phyloP scores from a whole-genome alignment of 148 eudicot species.

The Spergularia marina region DNA sequence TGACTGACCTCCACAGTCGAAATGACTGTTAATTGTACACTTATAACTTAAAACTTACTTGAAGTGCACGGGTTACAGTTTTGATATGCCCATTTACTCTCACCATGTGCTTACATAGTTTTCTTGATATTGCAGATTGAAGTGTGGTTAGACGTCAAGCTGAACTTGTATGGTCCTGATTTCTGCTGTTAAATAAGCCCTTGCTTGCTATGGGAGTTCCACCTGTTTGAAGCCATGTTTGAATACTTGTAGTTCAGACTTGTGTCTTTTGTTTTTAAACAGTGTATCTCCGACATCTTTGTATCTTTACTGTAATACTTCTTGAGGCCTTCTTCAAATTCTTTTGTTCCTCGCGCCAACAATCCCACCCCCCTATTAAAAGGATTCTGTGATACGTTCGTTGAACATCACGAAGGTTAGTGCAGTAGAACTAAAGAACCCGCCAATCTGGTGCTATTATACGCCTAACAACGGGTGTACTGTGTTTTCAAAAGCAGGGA shows the following conservation, averaged over 20 bases:
- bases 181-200: slow-evolving; percentile 18
- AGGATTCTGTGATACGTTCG: too few species aligned
- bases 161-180: slow-evolving; percentile 10
- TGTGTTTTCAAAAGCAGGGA: too few species aligned
- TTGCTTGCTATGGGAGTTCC: neutral
- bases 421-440: too few species aligned
- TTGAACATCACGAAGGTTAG: too few species aligned
- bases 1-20: neutral
- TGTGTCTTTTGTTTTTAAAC: slow-evolving; percentile 1
- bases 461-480: too few species aligned
- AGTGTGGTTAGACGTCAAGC: slow-evolving; percentile 20
- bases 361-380: too few species aligned
- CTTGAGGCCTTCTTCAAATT: too few species aligned
- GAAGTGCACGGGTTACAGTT: too few species aligned
- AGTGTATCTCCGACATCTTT: neutral
- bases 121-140: slow-evolving; percentile 19
- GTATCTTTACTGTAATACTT: neutral
- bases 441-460: too few species aligned
- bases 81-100: neutral
- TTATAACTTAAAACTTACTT: neutral
- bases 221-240: neutral
- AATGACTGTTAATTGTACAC: neutral
- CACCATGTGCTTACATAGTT: neutral
- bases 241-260: neutral
- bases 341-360: too few species aligned